These are phyloP conservation scores for Canna indica DNA, from an alignment of 176 grass and related monocot genomes.

Conservation along the genomic window DNA sequence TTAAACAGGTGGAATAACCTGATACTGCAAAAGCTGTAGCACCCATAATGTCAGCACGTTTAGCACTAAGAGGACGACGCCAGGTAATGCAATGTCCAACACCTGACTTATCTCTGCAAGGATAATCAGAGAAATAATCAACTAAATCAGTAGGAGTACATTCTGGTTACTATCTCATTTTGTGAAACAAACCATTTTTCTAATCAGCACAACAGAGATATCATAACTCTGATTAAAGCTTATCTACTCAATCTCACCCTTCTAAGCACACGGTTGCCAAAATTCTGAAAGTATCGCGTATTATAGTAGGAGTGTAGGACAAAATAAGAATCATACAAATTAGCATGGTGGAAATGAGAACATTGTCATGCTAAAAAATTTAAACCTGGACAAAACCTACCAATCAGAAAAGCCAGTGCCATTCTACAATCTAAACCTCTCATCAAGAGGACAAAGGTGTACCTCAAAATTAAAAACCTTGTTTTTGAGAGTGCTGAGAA, in stretches of 20 bases:
- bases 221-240: background rate
- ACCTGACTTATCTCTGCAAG: slow-evolving; percentile 66
- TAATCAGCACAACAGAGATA: background rate
- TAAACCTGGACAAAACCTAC: too few species aligned
- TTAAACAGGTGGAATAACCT: slow-evolving; percentile 34
- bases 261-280: background rate
- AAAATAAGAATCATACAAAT: too few species aligned
- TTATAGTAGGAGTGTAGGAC: too few species aligned
- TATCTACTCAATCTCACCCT: background rate
- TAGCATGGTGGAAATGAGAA: too few species aligned
- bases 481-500: too few species aligned
- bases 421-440: too few species aligned
- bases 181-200: background rate
- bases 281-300: background rate
- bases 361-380: too few species aligned
- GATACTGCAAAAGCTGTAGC: slow-evolving; percentile 83
- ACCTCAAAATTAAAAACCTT: too few species aligned
- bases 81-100: slow-evolving; percentile 80
- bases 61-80: slow-evolving; percentile 52
- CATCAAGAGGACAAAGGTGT: too few species aligned
- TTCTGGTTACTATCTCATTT: background rate
- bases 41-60: slow-evolving; percentile 52
- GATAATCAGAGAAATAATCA: background rate
- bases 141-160: background rate
- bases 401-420: too few species aligned